A percentile compares a stretch with the other conserved stretches of the same genome.
These are phyloP conservation scores for Fusarium tuaranense DNA, from an alignment of 2,329 filamentous ascomycete genomes.

Conservation along the genomic window DNA sequence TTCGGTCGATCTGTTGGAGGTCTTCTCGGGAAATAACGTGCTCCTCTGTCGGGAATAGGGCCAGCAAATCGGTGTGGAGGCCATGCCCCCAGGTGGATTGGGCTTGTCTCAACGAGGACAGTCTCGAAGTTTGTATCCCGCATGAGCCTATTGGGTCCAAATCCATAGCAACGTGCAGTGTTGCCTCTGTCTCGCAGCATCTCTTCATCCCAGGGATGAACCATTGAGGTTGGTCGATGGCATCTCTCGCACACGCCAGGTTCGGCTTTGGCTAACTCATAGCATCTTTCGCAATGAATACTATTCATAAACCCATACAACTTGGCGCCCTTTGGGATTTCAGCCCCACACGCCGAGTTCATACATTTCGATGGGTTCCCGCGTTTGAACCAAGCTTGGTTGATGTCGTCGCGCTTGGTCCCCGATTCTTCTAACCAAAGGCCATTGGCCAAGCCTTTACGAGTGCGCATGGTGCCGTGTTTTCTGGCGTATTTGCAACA, in stretches of 20 bases:
- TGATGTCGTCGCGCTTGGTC: neutral
- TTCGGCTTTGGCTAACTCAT: neutral
- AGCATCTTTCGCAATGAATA: neutral
- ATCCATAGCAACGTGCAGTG: neutral
- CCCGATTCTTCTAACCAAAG: neutral
- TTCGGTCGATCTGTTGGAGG: too few species aligned
- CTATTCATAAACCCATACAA: neutral
- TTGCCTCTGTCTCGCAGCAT: neutral
- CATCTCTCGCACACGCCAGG: neutral
- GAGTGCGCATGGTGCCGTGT: neutral
- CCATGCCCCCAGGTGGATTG: too few species aligned
- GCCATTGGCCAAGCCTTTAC: neutral
- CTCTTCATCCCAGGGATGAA: neutral
- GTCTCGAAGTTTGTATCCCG: neutral
- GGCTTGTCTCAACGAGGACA: too few species aligned
- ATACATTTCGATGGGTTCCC: neutral
- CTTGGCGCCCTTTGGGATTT: neutral
- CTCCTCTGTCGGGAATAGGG: too few species aligned
- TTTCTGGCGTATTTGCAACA: neutral
- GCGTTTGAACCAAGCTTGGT: neutral
- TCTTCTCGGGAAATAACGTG: too few species aligned
- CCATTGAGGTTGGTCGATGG: neutral
- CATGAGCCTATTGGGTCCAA: neutral
- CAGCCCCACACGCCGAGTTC: neutral
- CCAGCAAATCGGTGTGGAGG: too few species aligned